Evolutionary conservation across 345 rosid species (phyloP).

Genomic region (Chamaenerion angustifolium): DNA sequence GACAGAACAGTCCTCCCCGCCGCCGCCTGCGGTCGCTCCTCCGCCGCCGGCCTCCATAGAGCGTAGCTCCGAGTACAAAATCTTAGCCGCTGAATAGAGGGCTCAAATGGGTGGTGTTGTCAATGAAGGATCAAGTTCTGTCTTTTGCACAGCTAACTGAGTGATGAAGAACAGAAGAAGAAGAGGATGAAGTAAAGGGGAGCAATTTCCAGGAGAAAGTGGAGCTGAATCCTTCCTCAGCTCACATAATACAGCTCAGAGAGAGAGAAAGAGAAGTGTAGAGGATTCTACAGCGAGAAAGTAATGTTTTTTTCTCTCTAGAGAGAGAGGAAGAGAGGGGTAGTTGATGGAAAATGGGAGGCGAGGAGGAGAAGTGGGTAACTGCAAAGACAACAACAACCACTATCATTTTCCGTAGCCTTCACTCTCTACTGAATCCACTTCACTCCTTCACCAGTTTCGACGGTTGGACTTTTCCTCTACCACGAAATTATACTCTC

Average conservation of each 20-base stretch:
- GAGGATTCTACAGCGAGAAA: no score
- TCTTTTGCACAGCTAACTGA: background rate
- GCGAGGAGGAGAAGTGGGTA: conserved; percentile 30
- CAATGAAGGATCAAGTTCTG: no score
- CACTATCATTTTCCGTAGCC: conserved; percentile 56
- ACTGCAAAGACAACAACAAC: conserved; percentile 32
- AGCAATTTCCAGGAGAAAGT: conserved; percentile 7
- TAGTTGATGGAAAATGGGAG: conserved; percentile 9
- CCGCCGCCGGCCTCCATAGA: conserved; percentile 31
- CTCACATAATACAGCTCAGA: background rate
- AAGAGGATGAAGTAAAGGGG: conserved; percentile 3
- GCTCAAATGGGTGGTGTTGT: background rate
- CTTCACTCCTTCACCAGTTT: background rate
- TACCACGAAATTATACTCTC: background rate
- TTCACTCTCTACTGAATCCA: conserved; percentile 19
- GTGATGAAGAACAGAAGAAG: conserved; percentile 8
- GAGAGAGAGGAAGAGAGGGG: background rate
- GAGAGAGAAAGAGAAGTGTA: conserved; percentile 8
- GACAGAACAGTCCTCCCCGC: conserved; percentile 74
- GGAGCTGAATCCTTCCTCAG: background rate
- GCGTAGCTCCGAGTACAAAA: conserved; percentile 6
- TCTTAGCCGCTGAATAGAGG: background rate
- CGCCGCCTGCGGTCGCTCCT: conserved; percentile 19
- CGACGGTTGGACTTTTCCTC: background rate
- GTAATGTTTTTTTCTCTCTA: no score